Conservation (phyloP, 768 basidiomycete species). For the Naganishia vishniacii region DNA sequence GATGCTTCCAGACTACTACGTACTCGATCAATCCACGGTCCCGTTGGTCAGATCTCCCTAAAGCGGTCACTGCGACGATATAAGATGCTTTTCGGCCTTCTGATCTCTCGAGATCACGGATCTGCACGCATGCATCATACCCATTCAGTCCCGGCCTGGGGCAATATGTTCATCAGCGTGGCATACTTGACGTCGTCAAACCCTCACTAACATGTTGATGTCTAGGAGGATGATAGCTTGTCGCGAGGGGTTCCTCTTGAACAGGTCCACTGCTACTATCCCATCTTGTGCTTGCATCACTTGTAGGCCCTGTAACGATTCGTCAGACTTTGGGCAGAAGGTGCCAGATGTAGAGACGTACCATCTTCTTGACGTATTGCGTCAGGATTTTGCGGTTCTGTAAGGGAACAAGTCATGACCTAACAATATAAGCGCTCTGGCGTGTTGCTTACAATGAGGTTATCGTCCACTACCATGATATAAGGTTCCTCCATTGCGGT, state of each 20-base stretch:
- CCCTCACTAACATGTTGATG: slow-evolving; percentile 1
- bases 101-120: neutral
- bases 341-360: neutral
- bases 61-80: neutral
- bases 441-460: neutral
- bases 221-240: slow-evolving; percentile 2
- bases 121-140: neutral
- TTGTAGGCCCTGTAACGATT: neutral
- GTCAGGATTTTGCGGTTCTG: slow-evolving; percentile 7
- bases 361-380: slow-evolving; percentile 4
- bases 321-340: neutral
- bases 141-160: neutral
- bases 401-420: neutral
- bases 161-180: neutral
- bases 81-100: neutral
- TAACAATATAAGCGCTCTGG: neutral
- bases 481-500: neutral
- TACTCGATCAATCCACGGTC: slow-evolving; percentile 9
- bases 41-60: slow-evolving; percentile 9
- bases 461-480: slow-evolving; percentile 12
- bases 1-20: no score
- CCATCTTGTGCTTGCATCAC: slow-evolving; percentile 3
- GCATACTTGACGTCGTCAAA: neutral
- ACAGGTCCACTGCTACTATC: neutral
- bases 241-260: neutral